Evolutionary conservation across 2,329 filamentous ascomycete species (phyloP).

Genomic region (Talaromyces marneffei): DNA sequence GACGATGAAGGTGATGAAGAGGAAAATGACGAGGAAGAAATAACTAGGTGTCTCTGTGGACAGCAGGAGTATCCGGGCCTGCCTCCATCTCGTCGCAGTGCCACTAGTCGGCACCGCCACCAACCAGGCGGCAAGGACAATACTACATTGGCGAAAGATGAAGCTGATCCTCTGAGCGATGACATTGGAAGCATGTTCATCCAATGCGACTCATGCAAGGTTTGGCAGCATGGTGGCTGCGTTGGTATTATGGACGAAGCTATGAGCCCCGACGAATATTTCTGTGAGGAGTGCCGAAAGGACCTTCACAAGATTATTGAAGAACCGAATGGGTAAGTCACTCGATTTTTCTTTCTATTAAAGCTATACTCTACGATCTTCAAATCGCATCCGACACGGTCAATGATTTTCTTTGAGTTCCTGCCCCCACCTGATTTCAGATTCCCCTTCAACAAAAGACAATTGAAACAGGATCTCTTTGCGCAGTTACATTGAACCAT

Average conservation of each 20-base stretch:
- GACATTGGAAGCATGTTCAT: slow-evolving; percentile 94
- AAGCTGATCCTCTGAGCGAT: slow-evolving; percentile 61
- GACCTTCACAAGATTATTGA: slow-evolving; percentile 81
- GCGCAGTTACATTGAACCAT: background rate
- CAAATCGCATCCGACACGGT: background rate
- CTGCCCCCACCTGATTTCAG: background rate
- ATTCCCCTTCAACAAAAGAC: background rate
- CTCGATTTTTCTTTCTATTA: slow-evolving; percentile 1
- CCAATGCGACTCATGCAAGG: slow-evolving; percentile 94
- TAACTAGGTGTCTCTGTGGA: slow-evolving; percentile 92
- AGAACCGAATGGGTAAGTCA: slow-evolving; percentile 75
- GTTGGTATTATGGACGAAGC: slow-evolving; percentile 95
- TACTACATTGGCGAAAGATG: slow-evolving; percentile 55
- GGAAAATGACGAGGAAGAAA: slow-evolving; percentile 72
- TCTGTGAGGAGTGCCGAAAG: slow-evolving; percentile 89
- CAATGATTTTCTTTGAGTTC: background rate
- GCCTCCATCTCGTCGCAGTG: slow-evolving; percentile 53
- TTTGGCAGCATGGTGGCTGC: slow-evolving; percentile 98
- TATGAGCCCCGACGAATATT: slow-evolving; percentile 92
- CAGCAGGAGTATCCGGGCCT: slow-evolving; percentile 90
- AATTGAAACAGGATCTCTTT: background rate
- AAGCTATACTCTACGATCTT: background rate
- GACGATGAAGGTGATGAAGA: slow-evolving; percentile 56
- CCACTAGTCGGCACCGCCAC: slow-evolving; percentile 47
- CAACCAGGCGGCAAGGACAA: slow-evolving; percentile 52